Evolutionary conservation across 1,284 basidiomycete species (phyloP), one percentile per base, ranked within the genome.

Genomic region (Moniliophthora roreri): DNA sequence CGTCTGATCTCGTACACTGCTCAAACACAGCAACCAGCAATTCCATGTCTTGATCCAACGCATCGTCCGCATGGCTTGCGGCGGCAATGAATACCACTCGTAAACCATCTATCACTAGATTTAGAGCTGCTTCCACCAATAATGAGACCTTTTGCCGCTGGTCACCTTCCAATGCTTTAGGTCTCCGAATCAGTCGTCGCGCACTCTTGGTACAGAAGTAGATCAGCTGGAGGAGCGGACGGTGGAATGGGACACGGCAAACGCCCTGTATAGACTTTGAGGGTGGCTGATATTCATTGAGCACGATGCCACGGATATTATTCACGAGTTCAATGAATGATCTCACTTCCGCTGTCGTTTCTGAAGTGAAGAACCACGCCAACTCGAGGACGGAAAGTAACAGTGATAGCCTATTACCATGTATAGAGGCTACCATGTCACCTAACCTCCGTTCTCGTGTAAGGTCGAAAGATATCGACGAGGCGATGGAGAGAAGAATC

Each of bases 381-480:
- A 89, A 78, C 62, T 96, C 90, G 32, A 95, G 74, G 48, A 95
- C 67, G 0, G 85, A 81, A 13, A 92, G 77, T 1, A 97, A 73
- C 5, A 96, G 74, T 5, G 81, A 80, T 7, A 97, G 71, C 32
- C 93, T 79, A 21, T 88, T 83, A 1, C 83, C 80, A 62, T 97
- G 93, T 24, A 95, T 85, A 1, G 82, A 82, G 0, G 87, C 79
- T 85, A 95, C 92, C 77, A 95, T 87, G 57, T 94, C 88, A 1
- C 93, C 94, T 4, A 76, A 79, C 20, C 91, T 80, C 42, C 73
- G 77, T 69, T 95, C 94, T 15, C 70, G 68, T 0, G 91, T 82
- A 23, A 95, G 80, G 45, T 80, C 78, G 28, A 76, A 77, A 4
- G 89, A 89, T 5, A 91, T 77, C 0, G 81, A 77, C 0, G 83